These are phyloP conservation scores for Ricinus communis DNA, from an alignment of 345 rosid species.

Conservation along the genomic window DNA sequence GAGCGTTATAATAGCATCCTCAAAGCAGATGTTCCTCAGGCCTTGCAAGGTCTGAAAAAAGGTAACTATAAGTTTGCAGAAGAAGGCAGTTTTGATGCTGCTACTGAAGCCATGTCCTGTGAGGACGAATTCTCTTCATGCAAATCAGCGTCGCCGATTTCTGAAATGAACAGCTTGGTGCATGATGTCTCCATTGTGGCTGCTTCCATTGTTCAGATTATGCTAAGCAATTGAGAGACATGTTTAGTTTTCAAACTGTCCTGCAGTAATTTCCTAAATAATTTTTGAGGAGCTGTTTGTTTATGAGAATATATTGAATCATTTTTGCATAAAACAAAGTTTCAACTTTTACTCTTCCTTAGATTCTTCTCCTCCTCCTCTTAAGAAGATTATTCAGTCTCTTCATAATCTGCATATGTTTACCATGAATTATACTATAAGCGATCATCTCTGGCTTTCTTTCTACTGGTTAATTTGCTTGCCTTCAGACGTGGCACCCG, in stretches of 20 bases:
- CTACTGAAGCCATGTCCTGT: conserved; percentile 2
- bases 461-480: too few species aligned
- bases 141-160: neutral
- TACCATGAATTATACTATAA: too few species aligned
- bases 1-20: neutral
- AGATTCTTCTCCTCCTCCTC: too few species aligned
- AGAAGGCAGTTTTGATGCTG: conserved; percentile 5
- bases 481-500: too few species aligned
- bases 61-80: conserved; percentile 6
- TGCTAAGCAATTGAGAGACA: neutral
- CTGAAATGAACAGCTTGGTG: neutral
- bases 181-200: conserved; percentile 5
- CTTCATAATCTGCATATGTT: too few species aligned
- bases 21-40: neutral
- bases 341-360: too few species aligned
- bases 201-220: conserved; percentile 5
- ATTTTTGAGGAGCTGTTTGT: too few species aligned
- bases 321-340: too few species aligned
- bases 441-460: too few species aligned
- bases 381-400: too few species aligned
- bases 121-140: neutral
- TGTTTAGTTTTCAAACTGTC: neutral
- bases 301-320: too few species aligned
- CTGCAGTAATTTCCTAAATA: too few species aligned
- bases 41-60: neutral